Conservation (phyloP, 2,329 filamentous ascomycete species). For the Fusarium veterinarium region DNA sequence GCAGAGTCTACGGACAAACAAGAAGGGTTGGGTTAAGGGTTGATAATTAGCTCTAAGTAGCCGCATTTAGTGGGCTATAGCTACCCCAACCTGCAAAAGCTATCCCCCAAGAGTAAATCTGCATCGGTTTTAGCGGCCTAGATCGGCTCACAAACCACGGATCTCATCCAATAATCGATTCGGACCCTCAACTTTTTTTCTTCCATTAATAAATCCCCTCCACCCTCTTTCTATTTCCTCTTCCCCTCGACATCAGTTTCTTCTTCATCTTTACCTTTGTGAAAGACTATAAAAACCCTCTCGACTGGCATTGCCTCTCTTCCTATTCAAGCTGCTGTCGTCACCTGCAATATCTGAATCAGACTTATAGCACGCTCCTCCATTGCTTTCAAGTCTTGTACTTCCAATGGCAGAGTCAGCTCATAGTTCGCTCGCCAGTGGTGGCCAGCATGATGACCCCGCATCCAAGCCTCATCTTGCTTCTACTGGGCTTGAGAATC, state of each 20-base stretch:
- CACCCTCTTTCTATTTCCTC: slow-evolving; percentile 6
- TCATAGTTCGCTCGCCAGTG: slow-evolving; percentile 47
- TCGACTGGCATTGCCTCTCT: slow-evolving; percentile 39
- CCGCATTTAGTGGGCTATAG: slow-evolving; percentile 22
- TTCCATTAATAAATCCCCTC: slow-evolving; percentile 24
- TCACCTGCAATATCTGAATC: not conserved
- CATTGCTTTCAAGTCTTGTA: slow-evolving; percentile 62
- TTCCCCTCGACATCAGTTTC: slow-evolving; percentile 25
- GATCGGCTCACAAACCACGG: slow-evolving; percentile 34
- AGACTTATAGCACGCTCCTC: slow-evolving; percentile 62
- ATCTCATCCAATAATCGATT: slow-evolving; percentile 6
- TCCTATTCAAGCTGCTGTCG: slow-evolving; percentile 17
- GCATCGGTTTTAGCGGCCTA: slow-evolving; percentile 38
- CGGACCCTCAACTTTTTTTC: slow-evolving; percentile 10
- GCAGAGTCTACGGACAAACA: not conserved
- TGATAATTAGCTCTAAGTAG: slow-evolving; percentile 4
- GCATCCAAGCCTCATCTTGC: slow-evolving; percentile 36
- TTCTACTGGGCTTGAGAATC: slow-evolving; percentile 40
- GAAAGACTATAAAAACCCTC: slow-evolving; percentile 15
- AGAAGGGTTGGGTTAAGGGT: not conserved
- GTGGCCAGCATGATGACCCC: slow-evolving; percentile 46
- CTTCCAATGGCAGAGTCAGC: slow-evolving; percentile 55
- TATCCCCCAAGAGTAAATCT: slow-evolving; percentile 21
- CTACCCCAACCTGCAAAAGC: slow-evolving; percentile 23
- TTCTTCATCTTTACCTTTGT: not conserved